Conservation (phyloP, 2,329 filamentous ascomycete genomes). For the Ilyonectria sp. region DNA sequence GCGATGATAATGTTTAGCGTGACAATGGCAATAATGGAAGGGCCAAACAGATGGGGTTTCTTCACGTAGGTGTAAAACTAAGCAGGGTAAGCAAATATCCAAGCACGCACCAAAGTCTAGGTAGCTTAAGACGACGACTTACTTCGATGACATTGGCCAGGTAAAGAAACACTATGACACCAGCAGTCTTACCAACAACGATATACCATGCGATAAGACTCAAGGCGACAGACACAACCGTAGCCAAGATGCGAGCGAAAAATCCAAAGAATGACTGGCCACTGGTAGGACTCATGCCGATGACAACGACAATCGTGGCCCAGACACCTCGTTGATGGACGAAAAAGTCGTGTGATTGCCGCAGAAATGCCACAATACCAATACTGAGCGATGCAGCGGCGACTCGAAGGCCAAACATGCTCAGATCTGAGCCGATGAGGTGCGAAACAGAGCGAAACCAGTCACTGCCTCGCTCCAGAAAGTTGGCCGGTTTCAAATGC, state of each 20-base stretch:
- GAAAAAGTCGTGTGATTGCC: constrained; percentile 27
- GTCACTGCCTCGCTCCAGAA: constrained; percentile 20
- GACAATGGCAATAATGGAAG: constrained; percentile 29
- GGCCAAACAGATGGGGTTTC: constrained; percentile 31
- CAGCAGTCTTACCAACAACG: constrained; percentile 24
- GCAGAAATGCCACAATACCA: constrained; percentile 30
- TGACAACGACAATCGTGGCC: constrained; percentile 33
- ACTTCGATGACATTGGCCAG: constrained; percentile 29
- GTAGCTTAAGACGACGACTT: background rate
- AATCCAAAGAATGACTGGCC: constrained; percentile 32
- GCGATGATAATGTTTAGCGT: constrained; percentile 32
- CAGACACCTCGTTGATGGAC: constrained; percentile 30
- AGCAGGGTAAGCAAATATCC: background rate
- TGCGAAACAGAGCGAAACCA: constrained; percentile 19
- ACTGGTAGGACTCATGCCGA: constrained; percentile 33
- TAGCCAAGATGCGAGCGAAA: constrained; percentile 27
- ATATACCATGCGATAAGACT: constrained; percentile 29
- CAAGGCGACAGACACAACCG: constrained; percentile 19
- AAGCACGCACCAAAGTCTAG: background rate
- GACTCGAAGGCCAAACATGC: constrained; percentile 31
- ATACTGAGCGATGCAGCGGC: constrained; percentile 29
- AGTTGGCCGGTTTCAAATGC: constrained; percentile 30
- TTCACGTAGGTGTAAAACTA: constrained; percentile 33
- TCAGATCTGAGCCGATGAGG: constrained; percentile 28
- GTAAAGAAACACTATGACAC: constrained; percentile 30